Percentiles rank a stretch among this genome's conserved stretches.
phyloP scores from a whole-genome alignment of 164 flowering plant species.

The Sextonia rubra region DNA sequence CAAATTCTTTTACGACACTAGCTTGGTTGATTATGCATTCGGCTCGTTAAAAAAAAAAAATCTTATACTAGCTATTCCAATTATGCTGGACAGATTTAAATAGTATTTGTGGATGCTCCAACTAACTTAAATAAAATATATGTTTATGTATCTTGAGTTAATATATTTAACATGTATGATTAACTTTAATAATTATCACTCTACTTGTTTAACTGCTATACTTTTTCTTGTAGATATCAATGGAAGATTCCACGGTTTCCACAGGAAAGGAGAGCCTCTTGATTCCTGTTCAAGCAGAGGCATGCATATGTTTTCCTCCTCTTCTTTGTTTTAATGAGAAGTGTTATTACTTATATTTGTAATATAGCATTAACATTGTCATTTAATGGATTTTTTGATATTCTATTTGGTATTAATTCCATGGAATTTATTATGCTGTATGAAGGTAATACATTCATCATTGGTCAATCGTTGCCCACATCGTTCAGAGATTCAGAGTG shows the following conservation, averaged over 20 bases:
- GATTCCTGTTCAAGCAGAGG: constrained; percentile 60
- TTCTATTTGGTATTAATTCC: not conserved
- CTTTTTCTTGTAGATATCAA: constrained; percentile 35
- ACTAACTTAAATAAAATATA: no score
- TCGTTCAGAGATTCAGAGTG: constrained; percentile 79
- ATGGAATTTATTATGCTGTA: not conserved
- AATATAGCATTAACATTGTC: not conserved
- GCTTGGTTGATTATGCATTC: not conserved
- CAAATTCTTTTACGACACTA: not conserved
- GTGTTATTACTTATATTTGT: not conserved
- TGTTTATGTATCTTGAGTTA: no score
- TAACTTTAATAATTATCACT: no score
- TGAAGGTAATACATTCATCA: constrained; percentile 51
- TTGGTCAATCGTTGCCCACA: constrained; percentile 72
- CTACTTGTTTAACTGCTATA: not conserved
- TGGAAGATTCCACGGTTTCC: constrained; percentile 44
- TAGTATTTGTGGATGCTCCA: not conserved
- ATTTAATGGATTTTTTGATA: not conserved
- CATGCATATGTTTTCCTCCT: constrained; percentile 9
- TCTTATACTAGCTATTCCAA: not conserved
- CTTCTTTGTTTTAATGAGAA: not conserved
- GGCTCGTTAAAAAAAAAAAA: no score
- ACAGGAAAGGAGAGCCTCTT: constrained; percentile 73
- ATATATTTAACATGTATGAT: not conserved
- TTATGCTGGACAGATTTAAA: not conserved